A percentile compares a stretch with the other conserved stretches of the same genome.
Evolutionary conservation across 495 filamentous ascomycete species (phyloP).

Genomic region (Tetracladium setigerum): DNA sequence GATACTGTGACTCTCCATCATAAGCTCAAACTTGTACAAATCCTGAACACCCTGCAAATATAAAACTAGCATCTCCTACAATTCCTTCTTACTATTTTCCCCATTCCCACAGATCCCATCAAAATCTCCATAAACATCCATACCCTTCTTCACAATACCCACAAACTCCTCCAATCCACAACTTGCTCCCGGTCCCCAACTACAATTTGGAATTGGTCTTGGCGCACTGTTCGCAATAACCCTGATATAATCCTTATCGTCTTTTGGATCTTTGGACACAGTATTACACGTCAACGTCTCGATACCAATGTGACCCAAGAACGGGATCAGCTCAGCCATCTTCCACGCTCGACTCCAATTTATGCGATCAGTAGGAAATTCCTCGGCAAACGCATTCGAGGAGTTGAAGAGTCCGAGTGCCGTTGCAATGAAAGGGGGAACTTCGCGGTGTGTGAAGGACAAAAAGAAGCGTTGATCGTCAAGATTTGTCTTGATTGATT

Average conservation of each 20-base stretch:
- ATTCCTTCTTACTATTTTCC: background rate
- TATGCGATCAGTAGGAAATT: constrained; percentile 14
- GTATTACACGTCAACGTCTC: constrained; percentile 14
- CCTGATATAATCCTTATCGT: constrained; percentile 24
- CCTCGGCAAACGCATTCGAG: constrained; percentile 13
- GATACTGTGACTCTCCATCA: no score
- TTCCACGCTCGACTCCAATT: constrained; percentile 14
- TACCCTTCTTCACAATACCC: constrained; percentile 9
- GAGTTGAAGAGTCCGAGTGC: constrained; percentile 18
- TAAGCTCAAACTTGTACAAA: no score
- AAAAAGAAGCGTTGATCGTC: constrained; percentile 16
- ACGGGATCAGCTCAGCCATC: constrained; percentile 17
- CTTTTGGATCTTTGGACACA: background rate
- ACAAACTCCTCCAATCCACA: constrained; percentile 23
- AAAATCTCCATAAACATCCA: constrained; percentile 18
- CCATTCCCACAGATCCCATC: constrained; percentile 15
- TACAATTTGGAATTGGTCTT: constrained; percentile 39
- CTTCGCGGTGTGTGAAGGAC: constrained; percentile 18
- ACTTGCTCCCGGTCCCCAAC: constrained; percentile 38
- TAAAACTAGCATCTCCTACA: background rate
- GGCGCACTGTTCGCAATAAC: constrained; percentile 46
- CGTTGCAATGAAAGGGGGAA: constrained; percentile 14
- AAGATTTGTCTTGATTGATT: no score
- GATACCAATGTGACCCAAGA: constrained; percentile 17
- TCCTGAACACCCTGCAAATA: no score